phyloP scores from a whole-genome alignment of 2,329 filamentous ascomycete species.

The Coniochaeta ligniaria region DNA sequence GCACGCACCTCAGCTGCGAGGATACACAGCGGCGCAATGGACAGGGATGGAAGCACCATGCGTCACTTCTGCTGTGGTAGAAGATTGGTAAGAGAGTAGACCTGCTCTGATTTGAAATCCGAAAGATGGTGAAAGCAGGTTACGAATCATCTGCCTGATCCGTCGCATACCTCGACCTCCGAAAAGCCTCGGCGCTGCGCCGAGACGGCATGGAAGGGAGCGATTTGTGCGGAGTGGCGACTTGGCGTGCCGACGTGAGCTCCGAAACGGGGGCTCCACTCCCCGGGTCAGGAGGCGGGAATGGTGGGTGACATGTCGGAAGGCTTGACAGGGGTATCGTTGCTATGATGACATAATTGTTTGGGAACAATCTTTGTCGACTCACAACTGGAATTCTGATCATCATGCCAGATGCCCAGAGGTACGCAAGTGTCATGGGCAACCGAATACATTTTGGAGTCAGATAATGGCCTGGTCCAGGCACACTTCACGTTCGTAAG shows the following conservation, averaged over 20 bases:
- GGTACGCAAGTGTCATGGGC: neutral
- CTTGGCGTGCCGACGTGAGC: neutral
- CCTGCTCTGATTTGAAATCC: neutral
- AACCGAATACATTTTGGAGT: neutral
- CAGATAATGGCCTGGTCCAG: neutral
- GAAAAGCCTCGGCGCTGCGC: neutral
- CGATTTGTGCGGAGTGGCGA: conserved; percentile 1
- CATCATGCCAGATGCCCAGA: neutral
- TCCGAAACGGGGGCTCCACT: neutral
- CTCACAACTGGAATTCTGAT: neutral
- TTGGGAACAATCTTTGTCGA: neutral
- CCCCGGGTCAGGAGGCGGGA: neutral
- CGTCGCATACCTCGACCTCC: neutral
- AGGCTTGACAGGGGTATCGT: too few species aligned
- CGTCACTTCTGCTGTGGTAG: too few species aligned
- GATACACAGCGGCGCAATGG: neutral
- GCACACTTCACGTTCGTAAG: neutral
- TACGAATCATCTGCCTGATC: neutral
- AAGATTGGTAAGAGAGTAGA: neutral
- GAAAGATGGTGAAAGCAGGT: neutral
- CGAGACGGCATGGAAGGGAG: neutral
- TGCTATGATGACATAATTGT: neutral
- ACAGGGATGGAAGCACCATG: too few species aligned
- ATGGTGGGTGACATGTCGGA: neutral
- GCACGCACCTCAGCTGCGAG: neutral